A percentile compares a stretch with the other conserved stretches of the same genome.
These are phyloP conservation scores for Kurtzmaniella quercitrusa DNA, from an alignment of 1,139 yeast genomes.

Conservation along the genomic window DNA sequence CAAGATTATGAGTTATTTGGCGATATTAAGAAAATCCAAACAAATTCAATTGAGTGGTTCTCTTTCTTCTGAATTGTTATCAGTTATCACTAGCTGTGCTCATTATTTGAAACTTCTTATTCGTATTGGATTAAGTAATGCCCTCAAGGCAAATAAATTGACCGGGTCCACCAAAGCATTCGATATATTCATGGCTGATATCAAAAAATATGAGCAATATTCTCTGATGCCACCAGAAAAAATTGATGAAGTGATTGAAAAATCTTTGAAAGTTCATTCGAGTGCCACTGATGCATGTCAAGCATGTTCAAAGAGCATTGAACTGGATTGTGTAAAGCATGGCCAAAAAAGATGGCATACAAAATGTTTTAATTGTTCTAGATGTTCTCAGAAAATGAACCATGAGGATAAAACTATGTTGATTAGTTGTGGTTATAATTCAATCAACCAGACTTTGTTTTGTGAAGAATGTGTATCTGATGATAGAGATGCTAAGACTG, in stretches of 20 bases:
- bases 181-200: constrained; percentile 53
- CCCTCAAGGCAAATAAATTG: constrained; percentile 62
- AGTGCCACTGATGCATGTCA: constrained; percentile 78
- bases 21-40: constrained; percentile 59
- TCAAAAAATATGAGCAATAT: constrained; percentile 24
- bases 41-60: constrained; percentile 56
- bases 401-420: constrained; percentile 25
- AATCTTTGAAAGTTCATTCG: constrained; percentile 40
- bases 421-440: constrained; percentile 26
- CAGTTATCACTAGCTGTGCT: constrained; percentile 87
- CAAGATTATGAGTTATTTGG: constrained; percentile 71
- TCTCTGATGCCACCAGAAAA: constrained; percentile 14
- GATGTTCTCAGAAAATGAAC: constrained; percentile 29
- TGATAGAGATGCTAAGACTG: constrained; percentile 44
- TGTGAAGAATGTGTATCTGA: constrained; percentile 58
- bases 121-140: constrained; percentile 73
- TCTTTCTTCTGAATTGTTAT: constrained; percentile 52
- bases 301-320: constrained; percentile 71
- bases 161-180: constrained; percentile 59
- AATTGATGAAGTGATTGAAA: constrained; percentile 34
- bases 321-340: constrained; percentile 67
- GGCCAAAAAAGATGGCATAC: constrained; percentile 76
- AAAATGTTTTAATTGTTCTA: constrained; percentile 63
- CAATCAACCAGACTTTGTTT: constrained; percentile 27
- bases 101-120: constrained; percentile 86